Base-by-base conservation (phyloP, 2,329 filamentous ascomycete species). In the Parastagonospora nodorum region DNA sequence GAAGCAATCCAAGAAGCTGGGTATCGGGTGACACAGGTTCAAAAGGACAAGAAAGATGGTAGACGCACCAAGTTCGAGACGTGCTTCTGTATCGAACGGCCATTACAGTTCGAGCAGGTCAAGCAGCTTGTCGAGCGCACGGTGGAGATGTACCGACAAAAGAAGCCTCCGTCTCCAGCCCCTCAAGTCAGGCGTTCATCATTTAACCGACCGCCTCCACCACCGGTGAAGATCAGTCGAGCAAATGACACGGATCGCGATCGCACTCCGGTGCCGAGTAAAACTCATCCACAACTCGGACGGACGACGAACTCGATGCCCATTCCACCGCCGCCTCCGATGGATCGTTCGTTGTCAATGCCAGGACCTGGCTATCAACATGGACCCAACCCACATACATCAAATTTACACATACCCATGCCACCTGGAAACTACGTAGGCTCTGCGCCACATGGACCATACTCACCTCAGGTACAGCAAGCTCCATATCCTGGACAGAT, bases 61-160 rank as follows among this genome's bases (percentile, higher is more conserved):
- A 57, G 65, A n/a, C 60, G 66, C 14, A 74, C 69, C 6, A 67
- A 49, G 37, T 62, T 71, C 19, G 72, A 74, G 42, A 67, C 67
- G 0, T 71, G 65, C 55, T 74, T 74, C 48, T 64, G 60, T 42
- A 72, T 75, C 24, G 58, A 70, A 41, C 60, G 58, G 19, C 57
- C 71, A 4, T 54, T 75, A 19, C 68, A 67, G 10, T 75, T 73
- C 38, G 61, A 63, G 8, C 63, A 74, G 57, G 57, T 75, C 27
- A 64, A 71, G 33, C 54, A 49, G 5, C 69, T 75, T 8, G 72
- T 75, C 2, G 72, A 75, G 52, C 64, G 71, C n/a, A 74, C 72
- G 2, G 70, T 74, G 4, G 68, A 73, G 16, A 60, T 74, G 4
- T 74, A 69, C 32, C 66, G 71, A 9, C 59, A 66, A 37, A 67